Conservation (phyloP, 2,329 filamentous ascomycete species). For the Atkinsonella texensis region DNA sequence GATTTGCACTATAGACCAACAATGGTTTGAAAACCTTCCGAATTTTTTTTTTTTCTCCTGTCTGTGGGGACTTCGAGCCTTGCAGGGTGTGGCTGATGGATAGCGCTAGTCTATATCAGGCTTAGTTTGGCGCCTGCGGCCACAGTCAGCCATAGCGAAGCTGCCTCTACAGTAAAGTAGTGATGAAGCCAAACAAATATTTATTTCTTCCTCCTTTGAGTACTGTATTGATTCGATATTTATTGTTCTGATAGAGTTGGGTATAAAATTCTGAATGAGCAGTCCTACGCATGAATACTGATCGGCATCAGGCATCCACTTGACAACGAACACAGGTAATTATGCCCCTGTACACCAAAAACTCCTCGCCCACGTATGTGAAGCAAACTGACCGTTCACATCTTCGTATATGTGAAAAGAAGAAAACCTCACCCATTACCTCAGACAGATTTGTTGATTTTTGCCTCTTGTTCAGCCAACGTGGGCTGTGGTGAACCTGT, state of each 20-base stretch:
- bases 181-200: too few relatives aligned
- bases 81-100: slow-evolving; percentile 8
- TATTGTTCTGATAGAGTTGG: too few relatives aligned
- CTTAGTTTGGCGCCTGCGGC: neutral
- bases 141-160: slow-evolving; percentile 5
- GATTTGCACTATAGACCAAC: slow-evolving; percentile 8
- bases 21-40: slow-evolving; percentile 9
- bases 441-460: neutral
- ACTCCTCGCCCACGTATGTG: neutral
- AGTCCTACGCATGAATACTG: too few relatives aligned
- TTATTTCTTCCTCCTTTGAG: too few relatives aligned
- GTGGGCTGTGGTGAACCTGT: slow-evolving; percentile 13
- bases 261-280: too few relatives aligned
- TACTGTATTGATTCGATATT: too few relatives aligned
- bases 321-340: neutral
- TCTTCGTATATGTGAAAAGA: too few relatives aligned
- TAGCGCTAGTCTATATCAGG: slow-evolving; percentile 2
- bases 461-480: slow-evolving; percentile 4
- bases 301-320: neutral
- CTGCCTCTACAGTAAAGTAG: neutral
- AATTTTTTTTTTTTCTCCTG: slow-evolving; percentile 7
- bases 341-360: neutral
- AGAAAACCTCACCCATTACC: too few relatives aligned
- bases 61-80: slow-evolving; percentile 11
- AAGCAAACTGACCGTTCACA: neutral